Percentiles rank a stretch among this genome's conserved stretches.
Evolutionary conservation across 495 filamentous ascomycete genomes (phyloP).

Genomic region (Cercophora sp.): DNA sequence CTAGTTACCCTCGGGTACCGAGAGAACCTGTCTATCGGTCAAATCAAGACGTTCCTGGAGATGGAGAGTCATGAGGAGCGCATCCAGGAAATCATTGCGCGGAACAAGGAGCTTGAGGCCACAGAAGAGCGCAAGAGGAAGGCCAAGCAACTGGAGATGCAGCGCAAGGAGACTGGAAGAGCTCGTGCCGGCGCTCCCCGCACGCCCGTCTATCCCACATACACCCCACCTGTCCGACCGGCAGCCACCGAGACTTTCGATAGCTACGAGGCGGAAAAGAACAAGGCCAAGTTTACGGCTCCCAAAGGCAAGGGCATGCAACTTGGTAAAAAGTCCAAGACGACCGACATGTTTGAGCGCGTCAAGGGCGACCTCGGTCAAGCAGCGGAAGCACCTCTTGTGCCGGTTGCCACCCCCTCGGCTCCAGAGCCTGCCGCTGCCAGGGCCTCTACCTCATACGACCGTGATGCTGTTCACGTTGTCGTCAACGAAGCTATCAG

Average conservation of each 20-base stretch:
- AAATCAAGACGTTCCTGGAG: conserved; percentile 98
- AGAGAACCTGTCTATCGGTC: conserved; percentile 88
- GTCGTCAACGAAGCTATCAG: conserved; percentile 83
- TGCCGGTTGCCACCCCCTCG: conserved; percentile 59
- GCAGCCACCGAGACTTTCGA: conserved; percentile 79
- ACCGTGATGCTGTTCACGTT: conserved; percentile 78
- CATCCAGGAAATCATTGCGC: conserved; percentile 94
- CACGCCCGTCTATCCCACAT: conserved; percentile 79
- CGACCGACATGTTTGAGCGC: conserved; percentile 91
- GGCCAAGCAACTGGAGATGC: conserved; percentile 96
- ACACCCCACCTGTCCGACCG: conserved; percentile 74
- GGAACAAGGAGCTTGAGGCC: conserved; percentile 98
- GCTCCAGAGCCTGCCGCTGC: conserved; percentile 53
- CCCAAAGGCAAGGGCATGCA: conserved; percentile 97
- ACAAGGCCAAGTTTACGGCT: conserved; percentile 72
- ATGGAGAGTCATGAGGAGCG: conserved; percentile 99
- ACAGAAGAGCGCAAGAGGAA: conserved; percentile 96
- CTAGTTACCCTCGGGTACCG: conserved; percentile 90
- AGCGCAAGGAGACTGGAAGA: conserved; percentile 82
- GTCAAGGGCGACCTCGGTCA: conserved; percentile 85
- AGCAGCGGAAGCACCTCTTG: conserved; percentile 69
- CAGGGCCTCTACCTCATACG: conserved; percentile 59
- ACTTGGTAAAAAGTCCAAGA: conserved; percentile 95
- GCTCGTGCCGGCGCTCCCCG: conserved; percentile 57
- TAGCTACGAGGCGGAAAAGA: conserved; percentile 93